Conservation (phyloP, 768 basidiomycete species). For the Mycena vulgaris region DNA sequence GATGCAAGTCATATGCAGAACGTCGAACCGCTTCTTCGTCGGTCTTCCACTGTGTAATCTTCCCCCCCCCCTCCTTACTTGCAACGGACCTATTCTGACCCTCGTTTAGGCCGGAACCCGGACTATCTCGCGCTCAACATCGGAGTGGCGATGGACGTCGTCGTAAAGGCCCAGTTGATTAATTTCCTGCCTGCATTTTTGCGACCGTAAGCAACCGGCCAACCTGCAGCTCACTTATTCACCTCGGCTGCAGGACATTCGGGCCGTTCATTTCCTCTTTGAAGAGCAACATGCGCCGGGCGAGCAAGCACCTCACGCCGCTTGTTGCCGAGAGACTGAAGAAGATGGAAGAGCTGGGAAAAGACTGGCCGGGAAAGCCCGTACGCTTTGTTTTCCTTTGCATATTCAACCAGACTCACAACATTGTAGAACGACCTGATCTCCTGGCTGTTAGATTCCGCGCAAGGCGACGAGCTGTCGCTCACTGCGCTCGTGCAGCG, state of each 20-base stretch:
- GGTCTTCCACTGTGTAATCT: conserved; percentile 34
- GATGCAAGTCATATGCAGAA: conserved; percentile 32
- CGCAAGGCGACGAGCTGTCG: conserved; percentile 41
- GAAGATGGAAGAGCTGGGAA: conserved; percentile 35
- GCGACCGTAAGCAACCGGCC: conserved; percentile 45
- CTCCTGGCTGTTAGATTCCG: conserved; percentile 55
- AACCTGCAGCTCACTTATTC: not conserved
- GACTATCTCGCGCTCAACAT: conserved; percentile 43
- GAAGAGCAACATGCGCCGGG: conserved; percentile 36
- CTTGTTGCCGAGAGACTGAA: conserved; percentile 37
- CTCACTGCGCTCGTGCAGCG: conserved; percentile 43
- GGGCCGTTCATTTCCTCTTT: conserved; percentile 33
- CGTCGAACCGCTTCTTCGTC: conserved; percentile 32
- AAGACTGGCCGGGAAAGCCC: conserved; percentile 43
- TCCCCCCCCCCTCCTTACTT: conserved; percentile 9
- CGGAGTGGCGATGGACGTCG: conserved; percentile 45
- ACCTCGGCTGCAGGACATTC: conserved; percentile 5
- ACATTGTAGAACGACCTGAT: conserved; percentile 54
- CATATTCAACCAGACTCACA: not conserved
- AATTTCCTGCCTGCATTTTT: conserved; percentile 46
- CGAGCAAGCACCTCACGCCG: conserved; percentile 37
- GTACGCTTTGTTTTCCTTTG: not conserved
- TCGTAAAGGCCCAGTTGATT: conserved; percentile 42
- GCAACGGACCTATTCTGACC: not conserved
- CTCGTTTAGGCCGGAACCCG: conserved; percentile 21